These are phyloP conservation scores for Quercus phellos DNA, from an alignment of 331 rosid species.

Conservation along the genomic window DNA sequence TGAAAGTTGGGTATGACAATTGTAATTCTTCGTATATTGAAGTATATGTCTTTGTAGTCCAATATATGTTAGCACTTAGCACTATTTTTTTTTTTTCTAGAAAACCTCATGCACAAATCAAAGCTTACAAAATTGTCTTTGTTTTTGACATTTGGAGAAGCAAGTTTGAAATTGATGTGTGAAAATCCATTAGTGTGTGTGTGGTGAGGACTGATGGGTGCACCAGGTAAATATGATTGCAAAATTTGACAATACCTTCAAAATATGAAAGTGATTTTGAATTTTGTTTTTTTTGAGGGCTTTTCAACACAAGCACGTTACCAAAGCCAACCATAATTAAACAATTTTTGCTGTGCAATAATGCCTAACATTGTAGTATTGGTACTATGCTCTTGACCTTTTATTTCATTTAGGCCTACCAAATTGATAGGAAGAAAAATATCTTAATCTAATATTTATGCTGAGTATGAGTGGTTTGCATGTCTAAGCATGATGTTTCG, in stretches of 20 bases:
- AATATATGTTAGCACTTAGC: constrained; percentile 5
- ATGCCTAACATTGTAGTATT: too few species aligned
- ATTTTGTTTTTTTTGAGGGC: too few species aligned
- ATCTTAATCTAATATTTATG: too few species aligned
- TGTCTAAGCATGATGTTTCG: too few species aligned
- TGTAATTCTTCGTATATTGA: neutral
- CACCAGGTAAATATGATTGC: neutral
- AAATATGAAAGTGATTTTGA: too few species aligned
- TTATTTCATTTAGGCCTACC: too few species aligned
- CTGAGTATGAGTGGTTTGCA: too few species aligned
- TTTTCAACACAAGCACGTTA: too few species aligned
- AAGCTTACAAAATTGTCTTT: neutral
- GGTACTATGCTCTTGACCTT: too few species aligned
- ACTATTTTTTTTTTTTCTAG: neutral
- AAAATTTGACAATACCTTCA: neutral
- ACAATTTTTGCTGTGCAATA: too few species aligned
- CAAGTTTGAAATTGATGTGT: neutral
- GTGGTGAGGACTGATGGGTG: neutral
- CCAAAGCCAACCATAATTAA: too few species aligned
- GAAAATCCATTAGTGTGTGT: neutral
- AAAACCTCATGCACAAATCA: neutral
- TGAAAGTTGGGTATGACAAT: neutral
- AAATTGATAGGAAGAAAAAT: too few species aligned
- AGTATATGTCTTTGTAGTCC: neutral
- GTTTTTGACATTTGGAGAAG: neutral